phyloP scores from a whole-genome alignment of 1,284 basidiomycete genomes.

The Trichosporon faecale region DNA sequence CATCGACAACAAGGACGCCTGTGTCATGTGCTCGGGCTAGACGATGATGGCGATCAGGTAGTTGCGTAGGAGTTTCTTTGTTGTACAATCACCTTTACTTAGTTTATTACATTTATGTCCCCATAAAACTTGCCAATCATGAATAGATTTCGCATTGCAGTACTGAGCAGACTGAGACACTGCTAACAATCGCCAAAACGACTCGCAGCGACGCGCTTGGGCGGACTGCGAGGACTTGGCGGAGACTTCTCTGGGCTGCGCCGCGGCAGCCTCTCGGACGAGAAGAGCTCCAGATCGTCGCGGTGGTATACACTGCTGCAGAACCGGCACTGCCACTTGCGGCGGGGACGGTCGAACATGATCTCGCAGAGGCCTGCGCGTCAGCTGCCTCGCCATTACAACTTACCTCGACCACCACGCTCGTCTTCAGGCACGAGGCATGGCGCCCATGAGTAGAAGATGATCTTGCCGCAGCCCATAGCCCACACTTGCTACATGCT shows the following conservation, averaged over 20 bases:
- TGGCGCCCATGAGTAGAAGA: neutral
- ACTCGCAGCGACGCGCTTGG: neutral
- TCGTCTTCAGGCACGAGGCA: neutral
- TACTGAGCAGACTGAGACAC: neutral
- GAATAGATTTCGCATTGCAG: constrained; percentile 12
- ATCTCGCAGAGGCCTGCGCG: neutral
- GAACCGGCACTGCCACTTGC: neutral
- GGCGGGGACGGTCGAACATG: neutral
- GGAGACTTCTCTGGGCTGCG: neutral
- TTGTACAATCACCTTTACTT: constrained; percentile 1
- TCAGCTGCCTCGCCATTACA: neutral
- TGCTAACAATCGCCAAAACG: neutral
- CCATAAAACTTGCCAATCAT: constrained; percentile 12
- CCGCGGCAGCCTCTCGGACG: neutral
- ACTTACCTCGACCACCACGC: neutral
- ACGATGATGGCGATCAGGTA: constrained; percentile 8
- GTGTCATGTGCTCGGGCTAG: constrained; percentile 53
- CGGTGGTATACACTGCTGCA: neutral
- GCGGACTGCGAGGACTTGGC: neutral
- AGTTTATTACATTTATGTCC: neutral
- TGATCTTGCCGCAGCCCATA: neutral
- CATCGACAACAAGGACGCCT: constrained; percentile 54
- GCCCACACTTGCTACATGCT: too few relatives aligned
- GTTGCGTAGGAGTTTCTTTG: constrained; percentile 2
- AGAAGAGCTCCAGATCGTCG: neutral